A percentile compares a stretch with the other conserved stretches of the same genome.
phyloP scores from a whole-genome alignment of 208 protist species.

The Acanthamoeba culbertsoni region DNA sequence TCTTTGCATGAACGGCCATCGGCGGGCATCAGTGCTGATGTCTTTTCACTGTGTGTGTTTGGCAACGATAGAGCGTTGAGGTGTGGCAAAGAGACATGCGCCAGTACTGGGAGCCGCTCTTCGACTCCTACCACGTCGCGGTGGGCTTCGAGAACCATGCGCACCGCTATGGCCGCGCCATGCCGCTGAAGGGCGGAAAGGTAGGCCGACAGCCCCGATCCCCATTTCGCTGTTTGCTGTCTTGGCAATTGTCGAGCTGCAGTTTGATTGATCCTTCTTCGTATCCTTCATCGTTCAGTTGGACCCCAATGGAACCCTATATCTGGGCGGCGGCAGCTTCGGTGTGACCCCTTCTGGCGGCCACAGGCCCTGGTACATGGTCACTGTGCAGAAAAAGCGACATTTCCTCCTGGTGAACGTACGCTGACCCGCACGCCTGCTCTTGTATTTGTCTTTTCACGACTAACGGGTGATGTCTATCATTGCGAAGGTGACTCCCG shows the following conservation, averaged over 20 bases:
- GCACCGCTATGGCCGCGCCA: neutral
- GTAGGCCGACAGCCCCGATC: neutral
- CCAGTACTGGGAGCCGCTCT: slow-evolving; percentile 40
- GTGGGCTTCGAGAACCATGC: slow-evolving; percentile 50
- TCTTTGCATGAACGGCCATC: neutral
- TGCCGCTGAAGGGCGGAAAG: neutral
- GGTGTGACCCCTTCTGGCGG: neutral
- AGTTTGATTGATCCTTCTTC: neutral
- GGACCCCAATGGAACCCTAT: neutral
- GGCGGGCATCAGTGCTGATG: neutral
- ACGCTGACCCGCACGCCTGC: neutral
- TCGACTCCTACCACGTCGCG: slow-evolving; percentile 18
- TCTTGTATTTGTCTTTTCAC: neutral
- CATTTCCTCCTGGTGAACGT: slow-evolving; percentile 10
- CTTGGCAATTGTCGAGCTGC: neutral
- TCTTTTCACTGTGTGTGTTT: neutral
- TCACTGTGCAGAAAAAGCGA: neutral
- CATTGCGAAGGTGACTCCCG: neutral
- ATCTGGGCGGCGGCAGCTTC: slow-evolving; percentile 20
- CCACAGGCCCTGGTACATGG: slow-evolving; percentile 44
- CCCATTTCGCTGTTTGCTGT: neutral
- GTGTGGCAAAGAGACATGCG: slow-evolving; percentile 49
- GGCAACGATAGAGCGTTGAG: neutral
- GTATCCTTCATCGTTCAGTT: neutral
- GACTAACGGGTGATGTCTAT: neutral